Percentiles rank a stretch among this genome's conserved stretches.
Conservation (phyloP, 345 rosid species). For the Salix koriyanagi region DNA sequence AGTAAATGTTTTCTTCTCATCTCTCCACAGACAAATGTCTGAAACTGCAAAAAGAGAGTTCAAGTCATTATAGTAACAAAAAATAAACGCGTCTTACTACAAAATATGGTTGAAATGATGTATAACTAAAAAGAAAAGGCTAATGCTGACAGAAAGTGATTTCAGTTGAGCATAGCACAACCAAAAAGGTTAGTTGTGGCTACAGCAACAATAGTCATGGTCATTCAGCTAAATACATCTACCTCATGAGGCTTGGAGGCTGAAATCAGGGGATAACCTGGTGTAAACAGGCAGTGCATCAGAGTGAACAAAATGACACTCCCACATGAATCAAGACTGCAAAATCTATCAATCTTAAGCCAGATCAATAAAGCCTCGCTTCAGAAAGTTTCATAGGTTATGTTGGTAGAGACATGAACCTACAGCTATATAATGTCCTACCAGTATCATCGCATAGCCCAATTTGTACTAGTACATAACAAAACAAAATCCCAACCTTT, state of each 20-base stretch:
- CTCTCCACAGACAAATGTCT: conserved; percentile 85
- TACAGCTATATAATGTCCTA: not conserved
- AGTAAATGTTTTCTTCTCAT: conserved; percentile 71
- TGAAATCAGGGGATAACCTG: not conserved
- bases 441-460: not conserved
- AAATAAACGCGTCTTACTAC: not conserved
- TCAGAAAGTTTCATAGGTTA: not conserved
- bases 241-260: not conserved
- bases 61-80: conserved; percentile 8
- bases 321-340: not conserved
- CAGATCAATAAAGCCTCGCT: not conserved
- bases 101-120: not conserved
- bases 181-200: not conserved
- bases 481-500: conserved; percentile 52
- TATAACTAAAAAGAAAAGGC: not conserved
- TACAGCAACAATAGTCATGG: not conserved
- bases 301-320: not conserved
- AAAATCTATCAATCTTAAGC: not conserved
- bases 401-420: not conserved
- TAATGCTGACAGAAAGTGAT: not conserved
- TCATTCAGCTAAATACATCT: not conserved
- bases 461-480: conserved; percentile 1
- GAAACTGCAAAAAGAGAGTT: conserved; percentile 59
- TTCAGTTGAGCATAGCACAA: not conserved
- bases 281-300: not conserved